phyloP scores from a whole-genome alignment of 441 rosid species.

The Cnidoscolus chayamansa region DNA sequence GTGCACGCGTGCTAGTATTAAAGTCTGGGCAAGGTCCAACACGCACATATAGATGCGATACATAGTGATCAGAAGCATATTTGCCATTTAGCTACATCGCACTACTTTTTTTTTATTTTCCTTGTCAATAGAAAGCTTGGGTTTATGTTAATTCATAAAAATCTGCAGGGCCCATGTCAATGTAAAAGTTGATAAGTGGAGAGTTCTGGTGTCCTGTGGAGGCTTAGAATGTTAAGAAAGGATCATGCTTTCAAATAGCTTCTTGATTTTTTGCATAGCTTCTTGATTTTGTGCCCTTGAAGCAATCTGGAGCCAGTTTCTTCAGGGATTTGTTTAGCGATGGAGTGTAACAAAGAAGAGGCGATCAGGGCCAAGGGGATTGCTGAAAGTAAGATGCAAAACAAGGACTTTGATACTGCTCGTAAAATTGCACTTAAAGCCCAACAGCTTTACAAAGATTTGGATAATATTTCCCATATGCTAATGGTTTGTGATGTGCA shows the following conservation, averaged over 20 bases:
- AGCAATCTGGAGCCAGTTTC: background rate
- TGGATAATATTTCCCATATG: slow-evolving; percentile 68
- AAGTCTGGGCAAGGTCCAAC: too few relatives aligned
- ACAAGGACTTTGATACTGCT: slow-evolving; percentile 56
- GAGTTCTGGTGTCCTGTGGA: background rate
- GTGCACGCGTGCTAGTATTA: too few relatives aligned
- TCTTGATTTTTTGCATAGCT: background rate
- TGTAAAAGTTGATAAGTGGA: background rate
- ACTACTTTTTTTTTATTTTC: background rate
- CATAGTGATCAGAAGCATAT: background rate
- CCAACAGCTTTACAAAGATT: slow-evolving; percentile 52
- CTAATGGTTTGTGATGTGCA: slow-evolving; percentile 83
- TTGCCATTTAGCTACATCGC: background rate
- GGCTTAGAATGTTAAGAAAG: background rate
- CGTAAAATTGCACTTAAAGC: slow-evolving; percentile 63
- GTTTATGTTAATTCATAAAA: background rate
- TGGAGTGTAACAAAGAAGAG: slow-evolving; percentile 93
- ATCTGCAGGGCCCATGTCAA: slow-evolving; percentile 11
- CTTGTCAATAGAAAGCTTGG: background rate
- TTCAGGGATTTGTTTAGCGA: slow-evolving; percentile 19
- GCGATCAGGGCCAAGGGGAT: slow-evolving; percentile 68
- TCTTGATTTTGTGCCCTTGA: background rate
- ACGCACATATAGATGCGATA: background rate
- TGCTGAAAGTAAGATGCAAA: slow-evolving; percentile 65
- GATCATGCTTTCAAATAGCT: background rate